These are phyloP conservation scores for Dioszegia aurantiaca DNA, from an alignment of 768 basidiomycete genomes.

Conservation along the genomic window DNA sequence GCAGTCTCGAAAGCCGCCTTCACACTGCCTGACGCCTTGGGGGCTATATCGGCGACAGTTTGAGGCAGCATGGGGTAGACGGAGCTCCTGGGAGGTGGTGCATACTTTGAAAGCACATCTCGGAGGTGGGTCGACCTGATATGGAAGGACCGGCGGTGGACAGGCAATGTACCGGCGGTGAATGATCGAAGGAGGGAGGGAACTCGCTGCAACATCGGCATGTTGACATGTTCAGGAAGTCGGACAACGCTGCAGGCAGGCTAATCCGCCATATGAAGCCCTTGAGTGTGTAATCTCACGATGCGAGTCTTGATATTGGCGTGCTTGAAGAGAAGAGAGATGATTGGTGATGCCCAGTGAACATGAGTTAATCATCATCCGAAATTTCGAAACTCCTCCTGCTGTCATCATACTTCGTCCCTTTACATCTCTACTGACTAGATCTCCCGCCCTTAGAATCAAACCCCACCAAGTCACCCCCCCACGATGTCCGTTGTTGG, in stretches of 20 bases:
- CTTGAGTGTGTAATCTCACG: too few species aligned
- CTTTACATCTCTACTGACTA: conserved; percentile 1
- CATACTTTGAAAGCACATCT: neutral
- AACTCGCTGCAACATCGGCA: too few species aligned
- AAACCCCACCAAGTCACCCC: too few species aligned
- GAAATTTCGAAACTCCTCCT: conserved; percentile 7
- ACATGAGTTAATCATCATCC: neutral
- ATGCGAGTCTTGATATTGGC: too few species aligned
- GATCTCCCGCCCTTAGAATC: neutral
- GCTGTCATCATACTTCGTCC: neutral
- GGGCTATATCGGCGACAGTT: neutral
- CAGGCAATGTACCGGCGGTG: neutral
- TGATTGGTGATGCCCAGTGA: neutral
- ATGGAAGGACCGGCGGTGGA: neutral
- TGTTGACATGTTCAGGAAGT: too few species aligned
- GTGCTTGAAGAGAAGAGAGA: neutral
- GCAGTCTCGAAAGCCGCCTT: conserved; percentile 27
- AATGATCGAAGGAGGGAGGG: neutral
- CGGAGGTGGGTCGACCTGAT: neutral
- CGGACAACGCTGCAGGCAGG: too few species aligned
- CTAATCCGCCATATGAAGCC: too few species aligned
- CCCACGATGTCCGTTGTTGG: conserved; percentile 17
- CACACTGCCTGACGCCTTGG: neutral
- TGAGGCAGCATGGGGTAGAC: conserved; percentile 9
- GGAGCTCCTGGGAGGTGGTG: neutral